Conservation (phyloP, 2,329 filamentous ascomycete genomes). For the Colletotrichum incanum region DNA sequence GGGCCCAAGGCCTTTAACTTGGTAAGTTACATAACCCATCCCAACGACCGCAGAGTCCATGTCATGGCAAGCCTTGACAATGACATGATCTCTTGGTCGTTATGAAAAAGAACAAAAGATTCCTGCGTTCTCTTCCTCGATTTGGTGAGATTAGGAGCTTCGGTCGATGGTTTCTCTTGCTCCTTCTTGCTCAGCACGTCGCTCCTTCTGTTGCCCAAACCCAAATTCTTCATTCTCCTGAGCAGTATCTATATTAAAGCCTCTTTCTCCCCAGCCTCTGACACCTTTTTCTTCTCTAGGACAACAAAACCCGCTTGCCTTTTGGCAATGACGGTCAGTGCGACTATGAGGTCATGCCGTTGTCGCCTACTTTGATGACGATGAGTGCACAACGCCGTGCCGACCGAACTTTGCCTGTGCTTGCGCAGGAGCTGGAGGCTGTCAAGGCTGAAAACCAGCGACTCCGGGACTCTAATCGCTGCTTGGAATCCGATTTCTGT, state of each 20-base stretch:
- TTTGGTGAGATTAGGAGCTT: too few species aligned
- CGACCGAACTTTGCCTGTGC: background rate
- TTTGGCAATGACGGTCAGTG: conserved; percentile 12
- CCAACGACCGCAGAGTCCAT: too few species aligned
- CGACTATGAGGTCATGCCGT: background rate
- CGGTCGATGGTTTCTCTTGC: background rate
- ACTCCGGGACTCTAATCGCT: background rate
- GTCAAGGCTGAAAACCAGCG: background rate
- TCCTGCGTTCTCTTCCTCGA: background rate
- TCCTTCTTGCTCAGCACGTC: background rate
- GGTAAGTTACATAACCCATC: background rate
- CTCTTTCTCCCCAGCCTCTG: background rate
- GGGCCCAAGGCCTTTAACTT: background rate
- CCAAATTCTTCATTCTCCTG: too few species aligned
- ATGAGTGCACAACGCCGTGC: conserved; percentile 7
- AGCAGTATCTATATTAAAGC: background rate
- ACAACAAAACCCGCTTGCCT: background rate
- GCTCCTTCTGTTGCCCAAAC: too few species aligned
- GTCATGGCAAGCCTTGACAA: too few species aligned
- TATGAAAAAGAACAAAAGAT: too few species aligned
- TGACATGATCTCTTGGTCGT: too few species aligned
- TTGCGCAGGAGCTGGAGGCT: background rate
- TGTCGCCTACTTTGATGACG: conserved; percentile 2
- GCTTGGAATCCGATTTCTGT: background rate
- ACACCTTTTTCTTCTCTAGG: conserved; percentile 3